These are phyloP conservation scores for Zancudomyces culisetae DNA, from an alignment of 371 early-diverging fungal genomes.

Conservation along the genomic window DNA sequence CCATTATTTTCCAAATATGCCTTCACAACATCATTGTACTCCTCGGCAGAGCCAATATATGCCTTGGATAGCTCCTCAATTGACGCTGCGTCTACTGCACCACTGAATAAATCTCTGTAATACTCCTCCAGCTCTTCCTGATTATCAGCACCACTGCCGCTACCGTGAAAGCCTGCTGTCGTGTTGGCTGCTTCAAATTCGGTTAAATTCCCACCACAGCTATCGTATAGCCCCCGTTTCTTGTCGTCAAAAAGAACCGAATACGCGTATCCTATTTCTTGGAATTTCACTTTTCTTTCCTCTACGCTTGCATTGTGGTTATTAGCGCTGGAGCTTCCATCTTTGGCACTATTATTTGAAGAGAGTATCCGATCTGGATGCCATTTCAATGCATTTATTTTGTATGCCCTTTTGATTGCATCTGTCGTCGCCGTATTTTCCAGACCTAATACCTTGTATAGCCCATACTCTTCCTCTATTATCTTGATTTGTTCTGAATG, in stretches of 20 bases:
- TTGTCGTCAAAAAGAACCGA: slow-evolving; percentile 55
- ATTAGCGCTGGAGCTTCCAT: not conserved
- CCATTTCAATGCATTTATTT: slow-evolving; percentile 44
- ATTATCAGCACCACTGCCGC: slow-evolving; percentile 24
- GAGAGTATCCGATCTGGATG: slow-evolving; percentile 53
- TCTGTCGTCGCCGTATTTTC: slow-evolving; percentile 32
- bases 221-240: slow-evolving; percentile 62
- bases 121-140: slow-evolving; percentile 61
- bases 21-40: slow-evolving; percentile 47
- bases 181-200: too few species aligned
- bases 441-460: slow-evolving; percentile 39
- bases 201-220: slow-evolving; percentile 35
- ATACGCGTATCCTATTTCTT: slow-evolving; percentile 66
- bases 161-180: slow-evolving; percentile 25
- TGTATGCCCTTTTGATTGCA: slow-evolving; percentile 50
- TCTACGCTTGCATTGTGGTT: slow-evolving; percentile 39
- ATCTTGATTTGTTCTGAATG: too few species aligned
- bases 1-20: slow-evolving; percentile 49
- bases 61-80: slow-evolving; percentile 44
- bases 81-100: slow-evolving; percentile 49
- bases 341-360: slow-evolving; percentile 8
- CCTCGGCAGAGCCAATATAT: slow-evolving; percentile 52
- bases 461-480: not conserved
- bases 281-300: slow-evolving; percentile 59
- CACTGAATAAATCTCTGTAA: slow-evolving; percentile 63